phyloP scores from a whole-genome alignment of 2,329 filamentous ascomycete species.

The Lasiodiplodia citricola region DNA sequence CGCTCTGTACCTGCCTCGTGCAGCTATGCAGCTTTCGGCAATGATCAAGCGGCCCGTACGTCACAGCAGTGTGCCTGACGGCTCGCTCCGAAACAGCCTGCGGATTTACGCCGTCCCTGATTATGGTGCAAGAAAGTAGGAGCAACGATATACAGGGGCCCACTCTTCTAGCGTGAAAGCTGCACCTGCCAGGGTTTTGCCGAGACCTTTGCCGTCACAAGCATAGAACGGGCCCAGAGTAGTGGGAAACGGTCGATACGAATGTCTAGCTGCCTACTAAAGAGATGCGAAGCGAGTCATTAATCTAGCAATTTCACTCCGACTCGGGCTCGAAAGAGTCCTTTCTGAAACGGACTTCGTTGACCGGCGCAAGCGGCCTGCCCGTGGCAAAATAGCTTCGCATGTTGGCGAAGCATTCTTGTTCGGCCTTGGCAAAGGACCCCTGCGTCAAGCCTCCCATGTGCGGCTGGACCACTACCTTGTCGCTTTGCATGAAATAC shows the following conservation, averaged over 20 bases:
- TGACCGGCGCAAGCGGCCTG: slow-evolving; percentile 48
- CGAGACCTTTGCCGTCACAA: neutral
- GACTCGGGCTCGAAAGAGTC: slow-evolving; percentile 20
- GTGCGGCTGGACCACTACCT: slow-evolving; percentile 53
- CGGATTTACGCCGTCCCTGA: neutral
- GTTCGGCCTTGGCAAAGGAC: slow-evolving; percentile 51
- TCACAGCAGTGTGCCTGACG: neutral
- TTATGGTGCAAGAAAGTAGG: no score
- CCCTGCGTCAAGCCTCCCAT: slow-evolving; percentile 52
- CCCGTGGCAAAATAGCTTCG: slow-evolving; percentile 47
- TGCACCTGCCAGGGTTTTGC: neutral
- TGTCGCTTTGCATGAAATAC: slow-evolving; percentile 48
- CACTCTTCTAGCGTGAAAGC: neutral
- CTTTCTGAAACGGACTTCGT: slow-evolving; percentile 26
- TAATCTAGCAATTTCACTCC: neutral
- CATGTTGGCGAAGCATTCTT: slow-evolving; percentile 56
- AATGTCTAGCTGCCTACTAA: neutral
- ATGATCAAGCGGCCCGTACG: neutral
- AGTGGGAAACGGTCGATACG: neutral
- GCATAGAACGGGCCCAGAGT: neutral
- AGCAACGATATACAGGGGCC: neutral
- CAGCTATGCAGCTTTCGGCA: neutral
- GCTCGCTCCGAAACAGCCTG: neutral
- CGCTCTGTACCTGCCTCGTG: neutral
- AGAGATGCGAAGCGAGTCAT: neutral